A percentile compares a stretch with the other conserved stretches of the same genome.
These are phyloP conservation scores for Aquilaria yunnanensis DNA, from an alignment of 345 rosid genomes.

Conservation along the genomic window DNA sequence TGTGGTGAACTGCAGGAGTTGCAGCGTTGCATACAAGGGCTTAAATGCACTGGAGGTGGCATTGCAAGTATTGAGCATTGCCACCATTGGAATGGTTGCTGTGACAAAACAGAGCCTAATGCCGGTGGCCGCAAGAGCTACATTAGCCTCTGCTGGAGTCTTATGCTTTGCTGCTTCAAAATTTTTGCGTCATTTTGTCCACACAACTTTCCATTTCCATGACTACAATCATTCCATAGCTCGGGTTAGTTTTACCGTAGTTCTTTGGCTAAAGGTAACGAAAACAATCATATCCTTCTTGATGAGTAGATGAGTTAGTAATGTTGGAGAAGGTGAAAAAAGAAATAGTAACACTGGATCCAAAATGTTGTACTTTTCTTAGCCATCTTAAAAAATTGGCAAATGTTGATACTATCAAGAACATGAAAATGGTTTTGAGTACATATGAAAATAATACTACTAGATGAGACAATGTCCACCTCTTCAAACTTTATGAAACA, in stretches of 20 bases:
- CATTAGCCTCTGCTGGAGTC: conserved; percentile 33
- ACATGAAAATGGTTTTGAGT: too few species aligned
- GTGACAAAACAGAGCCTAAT: conserved; percentile 31
- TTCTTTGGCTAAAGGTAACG: neutral
- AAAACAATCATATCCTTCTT: too few species aligned
- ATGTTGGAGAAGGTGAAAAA: too few species aligned
- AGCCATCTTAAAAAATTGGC: too few species aligned
- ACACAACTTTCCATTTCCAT: conserved; percentile 62
- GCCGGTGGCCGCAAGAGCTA: conserved; percentile 34
- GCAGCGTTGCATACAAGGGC: conserved; percentile 48
- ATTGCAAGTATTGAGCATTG: conserved; percentile 46
- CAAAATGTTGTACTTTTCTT: too few species aligned
- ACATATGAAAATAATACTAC: too few species aligned
- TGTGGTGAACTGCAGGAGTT: conserved; percentile 70
- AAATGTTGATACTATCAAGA: too few species aligned
- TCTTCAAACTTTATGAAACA: too few species aligned
- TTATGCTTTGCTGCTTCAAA: conserved; percentile 58
- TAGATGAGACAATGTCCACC: too few species aligned
- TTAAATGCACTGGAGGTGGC: conserved; percentile 49
- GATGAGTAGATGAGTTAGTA: too few species aligned
- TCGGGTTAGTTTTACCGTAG: conserved; percentile 6
- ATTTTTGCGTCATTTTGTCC: conserved; percentile 58
- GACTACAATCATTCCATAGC: conserved; percentile 64
- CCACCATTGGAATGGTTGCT: conserved; percentile 45
- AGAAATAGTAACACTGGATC: too few species aligned